Base-by-base conservation (phyloP, 2,329 filamentous ascomycete genomes). In the Myriosclerotinia scirpicola region DNA sequence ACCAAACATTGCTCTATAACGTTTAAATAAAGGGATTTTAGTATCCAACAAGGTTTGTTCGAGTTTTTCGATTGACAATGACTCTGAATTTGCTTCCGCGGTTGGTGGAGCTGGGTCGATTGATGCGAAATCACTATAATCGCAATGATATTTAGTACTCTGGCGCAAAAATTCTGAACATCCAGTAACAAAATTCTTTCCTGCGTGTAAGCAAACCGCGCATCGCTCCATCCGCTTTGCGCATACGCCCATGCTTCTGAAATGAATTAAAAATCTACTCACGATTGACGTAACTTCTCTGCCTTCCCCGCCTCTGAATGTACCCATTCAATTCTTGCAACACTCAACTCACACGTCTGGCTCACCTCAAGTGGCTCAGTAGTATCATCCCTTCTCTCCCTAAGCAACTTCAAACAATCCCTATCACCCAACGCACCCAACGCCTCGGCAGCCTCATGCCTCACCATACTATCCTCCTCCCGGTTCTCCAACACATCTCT, bases 1-100 rank as follows among this genome's bases (percentile, higher is more conserved):
- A 67, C 92, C 91, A 77, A 99, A 99, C 95, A 99, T 99, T 77
- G 95, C 94, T 75, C 95, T 88, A 81, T 99, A 99, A 77, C 95
- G 89, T 76, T 92, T 82, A 83, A 99, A 99, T 15, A 99, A 86
- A 34, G 93, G 91, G 59, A 89, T 81, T 6, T 81, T 85, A 7
- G 90, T 89, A 78, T 98, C 89, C 78, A 98, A 87, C 64, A 99
- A 83, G 34, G 85, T 87, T 75, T 86, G 84, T 75, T 91, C 90
- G 44, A 99, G 84, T 66, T 91, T 87, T 44, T 89, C 83, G 59
- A 97, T 91, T 4, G 87, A 88, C 65, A 85, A 79, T 42, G 87
- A 88, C 66, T 85, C 80, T n/a, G 85, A 82, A 74, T 92, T 84
- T 53, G 93, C 87, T 75, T 92, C 84, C 54, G 93, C 87, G 78